phyloP scores from a whole-genome alignment of 78 protist species.

The Paulinella micropora region DNA sequence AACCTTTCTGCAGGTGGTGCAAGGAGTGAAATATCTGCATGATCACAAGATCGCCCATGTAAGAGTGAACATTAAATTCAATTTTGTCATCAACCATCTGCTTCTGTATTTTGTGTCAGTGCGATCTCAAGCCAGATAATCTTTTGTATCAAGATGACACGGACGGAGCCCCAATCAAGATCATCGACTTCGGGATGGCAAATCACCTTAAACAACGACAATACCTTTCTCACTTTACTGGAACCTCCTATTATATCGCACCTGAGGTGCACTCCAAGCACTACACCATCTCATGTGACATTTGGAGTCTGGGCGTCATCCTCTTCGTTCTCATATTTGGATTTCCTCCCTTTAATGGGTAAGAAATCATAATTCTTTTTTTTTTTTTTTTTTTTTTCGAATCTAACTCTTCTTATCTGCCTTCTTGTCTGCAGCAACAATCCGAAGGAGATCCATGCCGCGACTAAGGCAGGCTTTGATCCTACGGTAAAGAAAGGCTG shows the following conservation, averaged over 20 bases:
- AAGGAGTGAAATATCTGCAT: no score
- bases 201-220: background rate
- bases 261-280: background rate
- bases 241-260: constrained; percentile 11
- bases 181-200: background rate
- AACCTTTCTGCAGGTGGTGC: no score
- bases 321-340: constrained; percentile 1
- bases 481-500: background rate
- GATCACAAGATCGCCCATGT: no score
- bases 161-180: background rate
- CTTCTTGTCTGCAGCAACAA: no score
- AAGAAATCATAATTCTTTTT: no score
- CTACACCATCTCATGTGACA: constrained; percentile 4
- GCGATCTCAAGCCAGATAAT: constrained; percentile 18
- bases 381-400: no score
- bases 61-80: background rate
- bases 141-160: background rate
- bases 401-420: no score
- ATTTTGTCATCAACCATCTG: background rate
- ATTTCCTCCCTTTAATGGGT: constrained; percentile 2
- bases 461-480: background rate
- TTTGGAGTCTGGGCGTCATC: constrained; percentile 12
- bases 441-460: no score
- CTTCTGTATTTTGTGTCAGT: background rate
- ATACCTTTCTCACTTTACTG: background rate